Conservation (phyloP, 768 basidiomycete species). For the Rubroboletus satanas region DNA sequence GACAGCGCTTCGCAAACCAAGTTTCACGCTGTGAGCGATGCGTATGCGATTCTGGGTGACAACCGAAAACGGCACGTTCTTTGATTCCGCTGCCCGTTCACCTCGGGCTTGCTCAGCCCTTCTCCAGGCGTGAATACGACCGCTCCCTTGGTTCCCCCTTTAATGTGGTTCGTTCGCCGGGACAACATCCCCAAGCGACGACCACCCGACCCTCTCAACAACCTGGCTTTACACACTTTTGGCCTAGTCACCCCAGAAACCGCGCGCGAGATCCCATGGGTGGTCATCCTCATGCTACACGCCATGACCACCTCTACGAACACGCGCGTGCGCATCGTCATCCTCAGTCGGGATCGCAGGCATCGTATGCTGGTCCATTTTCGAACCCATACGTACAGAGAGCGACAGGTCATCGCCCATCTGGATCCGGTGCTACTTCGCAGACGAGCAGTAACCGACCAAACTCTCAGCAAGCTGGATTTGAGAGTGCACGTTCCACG, state of each 20-base stretch:
- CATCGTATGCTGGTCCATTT: slow-evolving; percentile 18
- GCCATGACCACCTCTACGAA: slow-evolving; percentile 11
- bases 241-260: slow-evolving; percentile 25
- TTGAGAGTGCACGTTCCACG: background rate
- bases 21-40: slow-evolving; percentile 46
- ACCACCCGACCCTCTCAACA: slow-evolving; percentile 25
- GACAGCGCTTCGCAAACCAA: slow-evolving; percentile 37
- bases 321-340: background rate
- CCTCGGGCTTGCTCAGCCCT: background rate
- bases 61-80: slow-evolving; percentile 40
- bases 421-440: background rate
- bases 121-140: slow-evolving; percentile 32
- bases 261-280: slow-evolving; percentile 14
- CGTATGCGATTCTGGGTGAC: slow-evolving; percentile 43
- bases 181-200: slow-evolving; percentile 31
- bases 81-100: background rate
- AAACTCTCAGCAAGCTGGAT: background rate
- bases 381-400: slow-evolving; percentile 24
- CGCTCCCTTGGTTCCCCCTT: slow-evolving; percentile 16
- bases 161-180: background rate
- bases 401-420: slow-evolving; percentile 23
- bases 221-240: slow-evolving; percentile 23
- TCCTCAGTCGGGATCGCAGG: slow-evolving; percentile 1
- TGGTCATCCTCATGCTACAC: slow-evolving; percentile 6
- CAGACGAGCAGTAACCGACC: background rate